Conservation (phyloP, 441 rosid species). For the Eugenia klotzschiana region DNA sequence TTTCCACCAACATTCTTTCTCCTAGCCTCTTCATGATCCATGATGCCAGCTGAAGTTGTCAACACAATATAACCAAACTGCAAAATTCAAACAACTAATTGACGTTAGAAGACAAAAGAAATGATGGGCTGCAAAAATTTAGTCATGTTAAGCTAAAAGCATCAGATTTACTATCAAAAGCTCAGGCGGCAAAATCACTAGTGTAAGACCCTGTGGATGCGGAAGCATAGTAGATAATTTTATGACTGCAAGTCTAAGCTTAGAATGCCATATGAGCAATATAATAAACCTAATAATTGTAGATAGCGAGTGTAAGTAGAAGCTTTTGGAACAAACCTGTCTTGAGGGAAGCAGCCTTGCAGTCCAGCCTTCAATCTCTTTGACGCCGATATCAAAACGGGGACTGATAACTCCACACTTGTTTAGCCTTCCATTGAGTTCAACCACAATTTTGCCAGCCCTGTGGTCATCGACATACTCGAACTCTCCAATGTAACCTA, state of each 20-base stretch:
- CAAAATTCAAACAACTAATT: neutral
- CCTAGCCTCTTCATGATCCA: constrained; percentile 10
- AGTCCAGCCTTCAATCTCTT: constrained; percentile 17
- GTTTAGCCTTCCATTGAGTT: constrained; percentile 14
- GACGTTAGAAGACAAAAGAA: neutral
- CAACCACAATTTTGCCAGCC: constrained; percentile 13
- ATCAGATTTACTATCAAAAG: neutral
- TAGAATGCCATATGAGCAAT: neutral
- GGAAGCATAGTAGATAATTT: neutral
- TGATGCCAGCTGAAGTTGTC: constrained; percentile 8
- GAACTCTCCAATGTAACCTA: constrained; percentile 14
- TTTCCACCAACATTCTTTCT: constrained; percentile 7
- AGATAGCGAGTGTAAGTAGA: neutral
- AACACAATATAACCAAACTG: constrained; percentile 6
- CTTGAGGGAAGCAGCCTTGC: constrained; percentile 12
- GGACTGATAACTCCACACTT: constrained; percentile 17
- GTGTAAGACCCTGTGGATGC: neutral
- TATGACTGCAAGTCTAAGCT: neutral
- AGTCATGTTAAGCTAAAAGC: neutral
- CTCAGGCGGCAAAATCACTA: neutral
- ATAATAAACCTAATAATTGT: neutral
- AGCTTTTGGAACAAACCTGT: neutral
- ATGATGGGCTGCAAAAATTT: neutral
- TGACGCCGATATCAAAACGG: constrained; percentile 12
- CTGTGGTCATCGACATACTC: constrained; percentile 15